These are phyloP conservation scores for Stenocarpella maydis DNA, from an alignment of 2,329 filamentous ascomycete species.

Conservation along the genomic window DNA sequence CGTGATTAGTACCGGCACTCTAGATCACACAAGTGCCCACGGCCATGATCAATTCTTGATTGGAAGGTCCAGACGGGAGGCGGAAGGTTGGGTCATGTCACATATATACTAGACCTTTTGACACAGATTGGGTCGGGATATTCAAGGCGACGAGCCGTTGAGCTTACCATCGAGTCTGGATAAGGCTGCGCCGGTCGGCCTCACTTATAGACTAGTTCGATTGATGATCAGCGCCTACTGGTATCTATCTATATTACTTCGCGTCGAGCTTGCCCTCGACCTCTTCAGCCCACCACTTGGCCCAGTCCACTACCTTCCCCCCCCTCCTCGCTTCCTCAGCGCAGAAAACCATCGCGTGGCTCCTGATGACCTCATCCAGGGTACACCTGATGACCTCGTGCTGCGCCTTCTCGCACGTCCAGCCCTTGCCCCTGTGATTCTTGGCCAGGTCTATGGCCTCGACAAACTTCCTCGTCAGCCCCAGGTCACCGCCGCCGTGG, in stretches of 20 bases:
- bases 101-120: neutral
- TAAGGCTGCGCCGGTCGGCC: too few species aligned
- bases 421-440: conserved; percentile 72
- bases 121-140: too few species aligned
- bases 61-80: neutral
- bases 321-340: conserved; percentile 84
- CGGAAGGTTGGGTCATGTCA: neutral
- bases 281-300: conserved; percentile 74
- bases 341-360: conserved; percentile 92
- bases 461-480: conserved; percentile 84
- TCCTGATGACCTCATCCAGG: conserved; percentile 85
- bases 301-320: conserved; percentile 77
- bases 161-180: neutral
- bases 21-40: too few species aligned
- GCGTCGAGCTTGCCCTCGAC: conserved; percentile 46
- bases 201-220: neutral
- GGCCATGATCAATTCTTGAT: neutral
- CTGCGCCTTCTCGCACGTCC: conserved; percentile 76
- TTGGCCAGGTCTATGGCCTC: conserved; percentile 82
- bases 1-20: neutral
- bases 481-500: conserved; percentile 80
- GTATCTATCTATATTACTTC: conserved; percentile 6
- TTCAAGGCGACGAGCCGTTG: neutral
- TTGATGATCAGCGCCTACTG: neutral
- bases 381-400: conserved; percentile 79